Conservation (phyloP, 495 filamentous ascomycete species). For the Hypoxylon cercidicola region DNA sequence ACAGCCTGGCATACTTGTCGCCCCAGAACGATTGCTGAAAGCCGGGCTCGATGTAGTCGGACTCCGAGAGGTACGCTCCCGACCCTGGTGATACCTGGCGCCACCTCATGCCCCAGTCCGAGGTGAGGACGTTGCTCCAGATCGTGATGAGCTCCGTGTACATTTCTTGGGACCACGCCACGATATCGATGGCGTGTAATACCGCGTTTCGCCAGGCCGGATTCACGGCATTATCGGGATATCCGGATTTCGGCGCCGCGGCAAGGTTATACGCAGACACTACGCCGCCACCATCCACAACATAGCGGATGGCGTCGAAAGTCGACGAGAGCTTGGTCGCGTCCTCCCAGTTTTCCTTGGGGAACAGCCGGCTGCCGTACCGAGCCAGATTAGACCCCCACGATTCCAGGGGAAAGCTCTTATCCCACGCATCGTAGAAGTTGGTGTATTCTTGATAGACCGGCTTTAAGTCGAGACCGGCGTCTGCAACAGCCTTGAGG, state of each 20-base stretch:
- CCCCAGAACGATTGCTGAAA: constrained; percentile 67
- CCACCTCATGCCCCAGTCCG: constrained; percentile 58
- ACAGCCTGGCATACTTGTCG: constrained; percentile 54
- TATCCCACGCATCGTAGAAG: constrained; percentile 59
- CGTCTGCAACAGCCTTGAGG: constrained; percentile 48
- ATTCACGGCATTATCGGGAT: constrained; percentile 57
- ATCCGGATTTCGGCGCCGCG: constrained; percentile 48
- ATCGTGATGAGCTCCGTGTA: constrained; percentile 51
- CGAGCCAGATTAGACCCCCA: constrained; percentile 53
- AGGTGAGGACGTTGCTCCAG: constrained; percentile 59
- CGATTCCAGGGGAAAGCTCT: constrained; percentile 58
- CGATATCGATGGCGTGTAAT: constrained; percentile 58
- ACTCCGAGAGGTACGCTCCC: constrained; percentile 56
- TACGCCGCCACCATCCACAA: constrained; percentile 54
- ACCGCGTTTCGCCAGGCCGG: constrained; percentile 61
- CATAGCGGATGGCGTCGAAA: constrained; percentile 56
- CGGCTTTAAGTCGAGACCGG: constrained; percentile 54
- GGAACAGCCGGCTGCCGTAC: constrained; percentile 63
- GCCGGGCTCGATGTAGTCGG: constrained; percentile 63
- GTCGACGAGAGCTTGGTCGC: constrained; percentile 53
- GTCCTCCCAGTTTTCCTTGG: constrained; percentile 57
- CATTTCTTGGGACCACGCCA: constrained; percentile 51
- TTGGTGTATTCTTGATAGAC: constrained; percentile 61
- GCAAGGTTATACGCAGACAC: constrained; percentile 63
- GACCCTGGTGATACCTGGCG: constrained; percentile 50